phyloP scores from a whole-genome alignment of 2,329 filamentous ascomycete species.

The Fusarium subtropicale region DNA sequence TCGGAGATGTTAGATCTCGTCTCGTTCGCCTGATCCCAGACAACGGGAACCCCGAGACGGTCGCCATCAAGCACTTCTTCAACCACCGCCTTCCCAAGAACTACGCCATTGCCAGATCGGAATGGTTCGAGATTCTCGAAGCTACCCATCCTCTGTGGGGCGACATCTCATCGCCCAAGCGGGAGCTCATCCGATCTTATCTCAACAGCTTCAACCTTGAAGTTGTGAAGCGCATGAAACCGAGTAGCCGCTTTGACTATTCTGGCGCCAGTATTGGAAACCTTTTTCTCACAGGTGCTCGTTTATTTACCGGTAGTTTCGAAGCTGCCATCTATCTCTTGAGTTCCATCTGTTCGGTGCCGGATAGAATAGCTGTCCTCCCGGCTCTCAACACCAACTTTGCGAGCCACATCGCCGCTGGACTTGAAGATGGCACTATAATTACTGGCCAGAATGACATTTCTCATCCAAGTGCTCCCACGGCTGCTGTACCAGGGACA shows the following conservation, averaged over 20 bases:
- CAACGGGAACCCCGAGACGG: constrained; percentile 70
- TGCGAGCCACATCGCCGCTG: constrained; percentile 91
- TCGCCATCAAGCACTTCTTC: constrained; percentile 84
- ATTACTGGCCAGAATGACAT: constrained; percentile 96
- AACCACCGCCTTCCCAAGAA: constrained; percentile 80
- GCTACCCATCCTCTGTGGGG: constrained; percentile 82
- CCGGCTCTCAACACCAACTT: constrained; percentile 96
- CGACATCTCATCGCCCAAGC: constrained; percentile 75
- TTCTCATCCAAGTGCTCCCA: constrained; percentile 81
- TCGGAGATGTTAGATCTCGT: constrained; percentile 64
- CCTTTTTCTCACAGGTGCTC: constrained; percentile 83
- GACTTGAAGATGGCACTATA: constrained; percentile 77
- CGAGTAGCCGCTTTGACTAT: constrained; percentile 81
- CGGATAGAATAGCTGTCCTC: constrained; percentile 79
- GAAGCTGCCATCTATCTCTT: constrained; percentile 93
- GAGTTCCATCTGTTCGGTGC: constrained; percentile 86
- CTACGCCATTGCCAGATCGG: constrained; percentile 71
- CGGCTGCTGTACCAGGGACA: constrained; percentile 54
- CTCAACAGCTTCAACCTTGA: constrained; percentile 82
- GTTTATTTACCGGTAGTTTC: constrained; percentile 91
- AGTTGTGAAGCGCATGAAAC: constrained; percentile 79
- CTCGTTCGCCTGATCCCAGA: constrained; percentile 88
- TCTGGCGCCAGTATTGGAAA: constrained; percentile 81
- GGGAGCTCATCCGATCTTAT: constrained; percentile 80
- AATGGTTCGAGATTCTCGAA: constrained; percentile 93